Evolutionary conservation across 179 eudicot species (phyloP).

Genomic region (Heliamphora pulchella): DNA sequence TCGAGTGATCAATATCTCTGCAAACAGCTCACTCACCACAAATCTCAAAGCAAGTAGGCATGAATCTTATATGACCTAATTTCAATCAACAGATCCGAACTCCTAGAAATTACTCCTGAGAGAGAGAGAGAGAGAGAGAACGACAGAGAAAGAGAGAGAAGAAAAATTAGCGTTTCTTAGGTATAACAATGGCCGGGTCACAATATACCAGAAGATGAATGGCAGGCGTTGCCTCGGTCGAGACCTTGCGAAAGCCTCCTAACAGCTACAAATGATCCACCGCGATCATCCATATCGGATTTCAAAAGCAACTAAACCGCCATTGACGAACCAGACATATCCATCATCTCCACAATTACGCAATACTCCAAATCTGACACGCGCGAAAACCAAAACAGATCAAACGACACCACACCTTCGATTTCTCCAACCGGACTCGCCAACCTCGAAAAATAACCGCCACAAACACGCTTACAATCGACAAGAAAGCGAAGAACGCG

Average conservation of each 20-base stretch:
- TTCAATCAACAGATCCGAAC: conserved; percentile 26
- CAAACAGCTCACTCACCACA: conserved; percentile 31
- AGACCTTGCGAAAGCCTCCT: conserved; percentile 46
- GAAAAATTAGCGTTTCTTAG: background rate
- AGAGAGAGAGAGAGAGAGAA: background rate
- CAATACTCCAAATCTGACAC: background rate
- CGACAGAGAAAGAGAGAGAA: background rate
- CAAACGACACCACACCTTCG: background rate
- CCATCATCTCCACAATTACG: background rate
- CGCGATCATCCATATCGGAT: conserved; percentile 40
- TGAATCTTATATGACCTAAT: conserved; percentile 20
- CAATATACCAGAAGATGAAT: conserved; percentile 42
- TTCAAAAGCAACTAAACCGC: conserved; percentile 9
- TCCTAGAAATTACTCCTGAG: conserved; percentile 9
- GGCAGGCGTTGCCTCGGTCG: conserved; percentile 37
- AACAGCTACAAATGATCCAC: conserved; percentile 54
- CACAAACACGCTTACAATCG: background rate
- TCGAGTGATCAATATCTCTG: background rate
- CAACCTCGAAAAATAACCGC: background rate
- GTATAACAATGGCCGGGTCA: conserved; percentile 8
- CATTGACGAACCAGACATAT: conserved; percentile 8
- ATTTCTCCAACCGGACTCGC: background rate
- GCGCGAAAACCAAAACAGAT: background rate
- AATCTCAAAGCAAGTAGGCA: conserved; percentile 14
- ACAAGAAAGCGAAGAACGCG: background rate